Evolutionary conservation across 2,329 filamentous ascomycete genomes (phyloP).

Genomic region (Colletotrichum salicis): DNA sequence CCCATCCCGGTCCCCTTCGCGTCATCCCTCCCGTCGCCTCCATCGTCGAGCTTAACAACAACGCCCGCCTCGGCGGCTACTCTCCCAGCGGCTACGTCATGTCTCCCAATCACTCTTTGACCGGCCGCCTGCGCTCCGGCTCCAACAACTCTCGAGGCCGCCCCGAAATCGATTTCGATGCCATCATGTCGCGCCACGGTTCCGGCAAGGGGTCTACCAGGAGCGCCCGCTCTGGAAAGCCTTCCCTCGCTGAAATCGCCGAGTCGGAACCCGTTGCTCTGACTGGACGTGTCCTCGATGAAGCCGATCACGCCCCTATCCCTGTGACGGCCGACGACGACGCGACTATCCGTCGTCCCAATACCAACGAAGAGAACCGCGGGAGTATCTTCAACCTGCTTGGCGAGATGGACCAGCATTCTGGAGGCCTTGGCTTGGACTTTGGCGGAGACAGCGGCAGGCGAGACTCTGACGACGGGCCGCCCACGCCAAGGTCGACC

Average conservation of each 20-base stretch:
- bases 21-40: constrained; percentile 65
- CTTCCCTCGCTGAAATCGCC: constrained; percentile 66
- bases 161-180: constrained; percentile 54
- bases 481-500: constrained; percentile 40
- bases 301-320: constrained; percentile 57
- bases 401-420: constrained; percentile 44
- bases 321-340: constrained; percentile 49
- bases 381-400: constrained; percentile 44
- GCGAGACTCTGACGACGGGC: constrained; percentile 36
- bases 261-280: constrained; percentile 65
- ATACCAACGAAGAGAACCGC: constrained; percentile 33
- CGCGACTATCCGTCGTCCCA: constrained; percentile 45
- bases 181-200: constrained; percentile 60
- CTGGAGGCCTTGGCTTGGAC: constrained; percentile 21
- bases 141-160: constrained; percentile 60
- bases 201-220: constrained; percentile 65
- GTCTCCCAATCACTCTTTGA: constrained; percentile 73
- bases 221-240: constrained; percentile 61
- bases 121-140: constrained; percentile 64
- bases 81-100: constrained; percentile 75
- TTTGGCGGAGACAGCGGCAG: constrained; percentile 23
- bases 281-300: constrained; percentile 63
- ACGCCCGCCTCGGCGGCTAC: constrained; percentile 75
- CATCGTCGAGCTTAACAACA: constrained; percentile 76
- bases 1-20: constrained; percentile 46